Evolutionary conservation across 805 yeast species (phyloP).

Genomic region (Ogataea allantospora): DNA sequence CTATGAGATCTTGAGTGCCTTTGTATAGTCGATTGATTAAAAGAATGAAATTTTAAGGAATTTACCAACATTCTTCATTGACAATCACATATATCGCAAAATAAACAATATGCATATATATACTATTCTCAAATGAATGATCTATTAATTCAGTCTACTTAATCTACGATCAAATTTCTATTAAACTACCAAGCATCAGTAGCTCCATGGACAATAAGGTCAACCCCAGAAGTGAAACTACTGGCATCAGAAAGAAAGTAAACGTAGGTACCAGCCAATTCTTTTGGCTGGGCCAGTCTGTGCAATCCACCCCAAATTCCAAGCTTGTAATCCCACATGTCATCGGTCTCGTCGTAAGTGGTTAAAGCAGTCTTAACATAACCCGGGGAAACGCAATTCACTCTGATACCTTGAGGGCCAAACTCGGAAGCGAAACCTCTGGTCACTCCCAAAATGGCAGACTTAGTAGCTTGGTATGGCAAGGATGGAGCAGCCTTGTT

Average conservation of each 20-base stretch:
- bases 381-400: constrained; percentile 49
- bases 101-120: too few relatives aligned
- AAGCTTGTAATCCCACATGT: constrained; percentile 40
- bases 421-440: constrained; percentile 45
- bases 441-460: constrained; percentile 43
- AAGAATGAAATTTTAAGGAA: too few relatives aligned
- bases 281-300: constrained; percentile 47
- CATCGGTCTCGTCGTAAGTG: constrained; percentile 23
- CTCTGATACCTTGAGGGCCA: constrained; percentile 49
- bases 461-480: constrained; percentile 46
- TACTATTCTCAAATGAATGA: too few relatives aligned
- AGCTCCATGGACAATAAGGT: constrained; percentile 43
- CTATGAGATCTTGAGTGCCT: too few relatives aligned
- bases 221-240: constrained; percentile 47
- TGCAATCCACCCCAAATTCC: constrained; percentile 31
- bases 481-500: constrained; percentile 50
- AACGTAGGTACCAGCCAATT: constrained; percentile 48
- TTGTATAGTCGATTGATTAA: too few relatives aligned
- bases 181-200: constrained; percentile 12
- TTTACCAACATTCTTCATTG: too few relatives aligned
- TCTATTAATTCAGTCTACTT: too few relatives aligned
- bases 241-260: constrained; percentile 52
- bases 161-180: neutral
- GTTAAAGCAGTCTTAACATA: constrained; percentile 45
- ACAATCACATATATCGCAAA: too few relatives aligned